Evolutionary conservation across 1,139 yeast genomes (phyloP).

Genomic region (Suhomyces bokatorum): DNA sequence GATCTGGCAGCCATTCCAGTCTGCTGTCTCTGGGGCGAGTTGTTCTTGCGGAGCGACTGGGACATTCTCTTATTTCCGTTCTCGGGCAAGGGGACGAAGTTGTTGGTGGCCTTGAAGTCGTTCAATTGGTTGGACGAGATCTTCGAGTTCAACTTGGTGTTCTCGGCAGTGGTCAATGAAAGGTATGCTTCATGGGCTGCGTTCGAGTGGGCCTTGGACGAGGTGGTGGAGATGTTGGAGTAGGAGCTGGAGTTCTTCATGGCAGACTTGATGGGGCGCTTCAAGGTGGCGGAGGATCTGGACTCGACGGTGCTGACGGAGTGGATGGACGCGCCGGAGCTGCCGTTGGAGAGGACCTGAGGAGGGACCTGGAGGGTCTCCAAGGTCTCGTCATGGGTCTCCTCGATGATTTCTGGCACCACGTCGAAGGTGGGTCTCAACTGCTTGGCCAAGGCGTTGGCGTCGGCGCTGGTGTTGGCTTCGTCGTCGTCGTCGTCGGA

Average conservation of each 20-base stretch:
- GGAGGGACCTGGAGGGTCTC: constrained; percentile 14
- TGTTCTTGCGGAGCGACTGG: constrained; percentile 30
- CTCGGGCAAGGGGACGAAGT: background rate
- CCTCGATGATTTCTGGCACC: constrained; percentile 31
- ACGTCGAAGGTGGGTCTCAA: constrained; percentile 37
- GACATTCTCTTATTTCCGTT: constrained; percentile 29
- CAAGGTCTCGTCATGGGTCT: constrained; percentile 6
- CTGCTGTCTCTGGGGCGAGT: constrained; percentile 20
- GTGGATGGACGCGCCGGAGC: constrained; percentile 34
- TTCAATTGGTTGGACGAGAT: constrained; percentile 43
- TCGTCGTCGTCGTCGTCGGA: constrained; percentile 20
- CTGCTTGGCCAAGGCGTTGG: constrained; percentile 25
- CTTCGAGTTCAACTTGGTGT: constrained; percentile 69
- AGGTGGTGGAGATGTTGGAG: constrained; percentile 16
- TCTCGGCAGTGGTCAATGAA: constrained; percentile 73
- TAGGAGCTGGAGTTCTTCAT: constrained; percentile 51
- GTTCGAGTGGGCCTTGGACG: constrained; percentile 18
- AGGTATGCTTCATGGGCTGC: constrained; percentile 65
- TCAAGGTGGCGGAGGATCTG: constrained; percentile 12
- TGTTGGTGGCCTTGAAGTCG: constrained; percentile 16
- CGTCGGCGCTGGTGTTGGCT: constrained; percentile 23
- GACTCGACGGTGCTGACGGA: constrained; percentile 34
- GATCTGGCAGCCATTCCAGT: constrained; percentile 22
- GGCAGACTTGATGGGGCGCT: constrained; percentile 62
- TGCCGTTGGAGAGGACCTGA: constrained; percentile 11